Conservation (phyloP, 805 yeast species). For the Saccharomycopsis selenospora region DNA sequence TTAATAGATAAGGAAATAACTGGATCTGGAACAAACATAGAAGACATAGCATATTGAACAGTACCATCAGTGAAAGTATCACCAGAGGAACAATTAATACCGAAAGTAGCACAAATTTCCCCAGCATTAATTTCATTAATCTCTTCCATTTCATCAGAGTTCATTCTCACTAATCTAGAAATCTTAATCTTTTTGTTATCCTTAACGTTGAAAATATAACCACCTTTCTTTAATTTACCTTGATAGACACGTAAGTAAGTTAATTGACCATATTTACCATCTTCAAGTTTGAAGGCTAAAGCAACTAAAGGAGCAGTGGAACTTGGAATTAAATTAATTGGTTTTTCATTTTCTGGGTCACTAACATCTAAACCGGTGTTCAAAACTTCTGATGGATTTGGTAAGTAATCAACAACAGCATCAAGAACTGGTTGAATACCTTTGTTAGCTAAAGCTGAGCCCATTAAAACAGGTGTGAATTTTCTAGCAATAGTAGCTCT, state of each 20-base stretch:
- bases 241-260: conserved; percentile 96
- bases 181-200: conserved; percentile 91
- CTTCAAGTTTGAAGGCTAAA: conserved; percentile 97
- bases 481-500: conserved; percentile 91
- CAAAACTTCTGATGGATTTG: conserved; percentile 88
- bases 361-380: conserved; percentile 78
- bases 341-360: conserved; percentile 47
- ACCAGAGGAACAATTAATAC: conserved; percentile 98
- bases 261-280: conserved; percentile 95
- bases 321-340: conserved; percentile 70
- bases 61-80: conserved; percentile 91
- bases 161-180: conserved; percentile 94
- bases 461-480: conserved; percentile 99
- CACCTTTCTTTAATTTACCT: conserved; percentile 88
- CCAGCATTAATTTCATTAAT: conserved; percentile 94
- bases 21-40: conserved; percentile 98
- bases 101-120: conserved; percentile 98
- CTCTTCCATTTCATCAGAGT: conserved; percentile 98
- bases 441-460: conserved; percentile 94
- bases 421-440: conserved; percentile 93
- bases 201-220: conserved; percentile 80
- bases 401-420: conserved; percentile 69
- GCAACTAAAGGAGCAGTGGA: conserved; percentile 81
- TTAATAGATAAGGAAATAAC: conserved; percentile 88
- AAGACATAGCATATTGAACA: conserved; percentile 80